Base-by-base conservation (phyloP, 139 green algal species). In the Coelastrella sp. region DNA sequence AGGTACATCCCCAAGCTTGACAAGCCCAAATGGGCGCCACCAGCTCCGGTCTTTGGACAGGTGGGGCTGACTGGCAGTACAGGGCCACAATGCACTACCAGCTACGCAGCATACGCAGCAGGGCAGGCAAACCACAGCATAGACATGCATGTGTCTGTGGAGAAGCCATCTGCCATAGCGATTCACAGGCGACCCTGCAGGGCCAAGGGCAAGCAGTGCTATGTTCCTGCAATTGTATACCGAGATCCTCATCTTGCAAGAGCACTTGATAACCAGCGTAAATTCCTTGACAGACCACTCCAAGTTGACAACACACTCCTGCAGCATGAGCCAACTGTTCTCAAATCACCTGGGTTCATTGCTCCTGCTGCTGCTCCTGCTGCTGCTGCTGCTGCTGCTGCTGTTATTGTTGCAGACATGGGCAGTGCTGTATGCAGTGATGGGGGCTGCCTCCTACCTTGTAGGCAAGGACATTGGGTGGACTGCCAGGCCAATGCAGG, bases 361-460 rank as follows among this genome's bases (percentile, higher is more conserved):
- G 65, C 65, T n/a, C n/a, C n/a, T n/a, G n/a, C n/a, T n/a, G n/a
- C n/a, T n/a, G n/a, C n/a, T 59, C 74, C 12, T 84, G 49, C 78
- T 66, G 49, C 49, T 65, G 49, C 35, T 66, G 78, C 78, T 84
- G 35, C 35, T 83, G 76, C 35, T 83, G 35, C 35, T 61, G 76
- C 27, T 63, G 76, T 24, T 12, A 4, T 59, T 25, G 9, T 10
- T 65, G 20, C 73, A 90, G 85, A 76, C 59, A 4, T 90, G 85
- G 85, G 73, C 85, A 4, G 74, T 90, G 73, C 73, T 90, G 73
- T 90, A 90, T 22, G 85, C 72, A 15, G 73, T 90, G 58, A 90
- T 90, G 57, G 85, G 85, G 58, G 25, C 14, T 11, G 85, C 85
- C 56, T 90, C 73, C 24, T 90, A 90, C 73, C 59, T 84, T 7